These are phyloP conservation scores for Fraxinus sp. DNA, from an alignment of 305 asterid genomes.

Conservation along the genomic window DNA sequence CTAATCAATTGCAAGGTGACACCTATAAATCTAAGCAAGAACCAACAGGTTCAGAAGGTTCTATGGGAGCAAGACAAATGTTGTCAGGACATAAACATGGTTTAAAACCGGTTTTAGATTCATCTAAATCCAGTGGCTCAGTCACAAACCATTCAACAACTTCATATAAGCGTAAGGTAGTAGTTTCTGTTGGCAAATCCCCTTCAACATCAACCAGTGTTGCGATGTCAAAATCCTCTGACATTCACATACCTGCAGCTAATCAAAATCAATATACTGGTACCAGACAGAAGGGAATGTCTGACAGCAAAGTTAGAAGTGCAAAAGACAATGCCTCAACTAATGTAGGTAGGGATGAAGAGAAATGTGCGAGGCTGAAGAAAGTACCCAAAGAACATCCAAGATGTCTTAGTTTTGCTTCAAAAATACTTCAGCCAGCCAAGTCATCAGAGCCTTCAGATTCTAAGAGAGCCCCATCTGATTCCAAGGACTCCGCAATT, in stretches of 20 bases:
- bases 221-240: conserved; percentile 44
- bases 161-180: conserved; percentile 51
- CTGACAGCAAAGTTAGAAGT: conserved; percentile 45
- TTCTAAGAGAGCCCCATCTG: conserved; percentile 51
- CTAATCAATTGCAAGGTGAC: conserved; percentile 39
- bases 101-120: conserved; percentile 49
- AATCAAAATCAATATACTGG: conserved; percentile 41
- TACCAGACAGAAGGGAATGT: conserved; percentile 43
- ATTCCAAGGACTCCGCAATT: conserved; percentile 44
- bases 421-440: conserved; percentile 47
- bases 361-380: conserved; percentile 54
- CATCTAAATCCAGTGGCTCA: conserved; percentile 40
- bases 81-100: conserved; percentile 40
- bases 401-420: conserved; percentile 39
- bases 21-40: conserved; percentile 43
- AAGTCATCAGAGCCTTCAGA: conserved; percentile 51
- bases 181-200: conserved; percentile 47
- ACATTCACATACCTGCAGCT: conserved; percentile 29
- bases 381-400: conserved; percentile 60
- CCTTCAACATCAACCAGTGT: conserved; percentile 39
- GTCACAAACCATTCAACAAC: conserved; percentile 38
- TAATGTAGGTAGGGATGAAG: conserved; percentile 54
- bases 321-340: conserved; percentile 38
- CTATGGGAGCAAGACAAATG: conserved; percentile 44
- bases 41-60: conserved; percentile 44